phyloP scores from a whole-genome alignment of 2,329 filamentous ascomycete genomes.

The Pseudocercospora pini-densiflorae region DNA sequence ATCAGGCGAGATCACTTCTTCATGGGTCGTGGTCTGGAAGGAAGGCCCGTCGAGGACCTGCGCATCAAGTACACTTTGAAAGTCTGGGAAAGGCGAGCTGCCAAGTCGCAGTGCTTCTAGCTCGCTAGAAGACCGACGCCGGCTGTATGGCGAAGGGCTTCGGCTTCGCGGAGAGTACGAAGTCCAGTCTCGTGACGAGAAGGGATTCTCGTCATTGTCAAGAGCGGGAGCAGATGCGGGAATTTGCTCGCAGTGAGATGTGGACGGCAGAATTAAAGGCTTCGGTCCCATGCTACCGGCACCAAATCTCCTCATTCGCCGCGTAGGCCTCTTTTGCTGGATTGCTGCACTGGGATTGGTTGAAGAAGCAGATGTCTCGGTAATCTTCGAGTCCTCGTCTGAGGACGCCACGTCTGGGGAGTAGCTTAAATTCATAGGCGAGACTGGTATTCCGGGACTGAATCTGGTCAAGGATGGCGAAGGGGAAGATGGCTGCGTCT shows the following conservation, averaged over 20 bases:
- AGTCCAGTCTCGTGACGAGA: not conserved
- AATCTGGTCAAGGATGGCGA: slow-evolving; percentile 17
- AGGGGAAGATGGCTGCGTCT: slow-evolving; percentile 24
- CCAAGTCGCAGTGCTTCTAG: not conserved
- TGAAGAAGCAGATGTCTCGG: slow-evolving; percentile 16
- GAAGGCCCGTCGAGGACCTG: not conserved
- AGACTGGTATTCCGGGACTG: slow-evolving; percentile 17
- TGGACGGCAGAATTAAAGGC: slow-evolving; percentile 41
- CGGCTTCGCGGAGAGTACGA: slow-evolving; percentile 7
- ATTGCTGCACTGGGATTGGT: slow-evolving; percentile 10
- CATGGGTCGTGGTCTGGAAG: not conserved
- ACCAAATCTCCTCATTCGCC: slow-evolving; percentile 43
- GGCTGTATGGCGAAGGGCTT: not conserved
- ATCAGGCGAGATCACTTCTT: not conserved
- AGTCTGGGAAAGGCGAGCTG: slow-evolving; percentile 14
- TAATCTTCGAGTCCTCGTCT: slow-evolving; percentile 20
- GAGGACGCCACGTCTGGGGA: slow-evolving; percentile 28
- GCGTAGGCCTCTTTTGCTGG: slow-evolving; percentile 26
- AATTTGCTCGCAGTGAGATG: slow-evolving; percentile 33
- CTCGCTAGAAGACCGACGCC: slow-evolving; percentile 4
- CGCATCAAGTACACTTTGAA: slow-evolving; percentile 3
- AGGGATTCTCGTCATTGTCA: slow-evolving; percentile 26
- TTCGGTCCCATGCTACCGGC: slow-evolving; percentile 40
- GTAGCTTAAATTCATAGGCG: slow-evolving; percentile 21
- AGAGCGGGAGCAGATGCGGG: slow-evolving; percentile 36